Base-by-base conservation (phyloP, 2,329 filamentous ascomycete species). In the Apiospora arundinis region DNA sequence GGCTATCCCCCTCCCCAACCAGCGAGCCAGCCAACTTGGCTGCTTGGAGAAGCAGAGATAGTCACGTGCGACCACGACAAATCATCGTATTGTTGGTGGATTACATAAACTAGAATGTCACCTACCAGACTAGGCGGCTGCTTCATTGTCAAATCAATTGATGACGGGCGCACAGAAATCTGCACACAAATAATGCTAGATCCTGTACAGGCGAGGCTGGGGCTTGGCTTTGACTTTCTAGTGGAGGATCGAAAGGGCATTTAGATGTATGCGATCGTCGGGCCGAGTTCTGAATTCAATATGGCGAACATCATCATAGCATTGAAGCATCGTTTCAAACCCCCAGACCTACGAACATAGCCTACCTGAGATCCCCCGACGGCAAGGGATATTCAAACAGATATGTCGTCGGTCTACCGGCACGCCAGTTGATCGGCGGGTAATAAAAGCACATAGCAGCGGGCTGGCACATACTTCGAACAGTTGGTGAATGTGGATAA, bases 201-300 rank as follows among this genome's bases (percentile, higher is more conserved):
- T 40, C 18, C 56, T 21, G 56, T 63, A n/a, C 56, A 63, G 56
- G 32, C n/a, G 56, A 63, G 56, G 56, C 32, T 40, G 56, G 56
- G 56, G 28, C 56, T 63, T 63, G 56, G 56, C 56, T 63, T 40
- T 63, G 56, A 63, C 32, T 63, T 63, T 63, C 56, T 23, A 40
- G 56, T 63, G 56, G 56, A 63, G 32, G 56, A 21, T 7, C 8
- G 11, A 63, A 32, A 40, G 32, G 56, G 56, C 9, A 40, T 12
- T 18, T 4, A 63, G 16, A 63, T 45, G 56, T 32, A 63, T 37
- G 56, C n/a, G 40, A 40, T 40, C 28, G 56, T 63, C 56, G 56
- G 56, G 18, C 56, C 56, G 56, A 60, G 56, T 37, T 63, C 11
- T 63, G 56, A 63, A 40, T 40, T 23, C 32, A 40, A 40, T 40